Evolutionary conservation across 371 early-diverging fungal species (phyloP).

Genomic region (Mortierella sp.): DNA sequence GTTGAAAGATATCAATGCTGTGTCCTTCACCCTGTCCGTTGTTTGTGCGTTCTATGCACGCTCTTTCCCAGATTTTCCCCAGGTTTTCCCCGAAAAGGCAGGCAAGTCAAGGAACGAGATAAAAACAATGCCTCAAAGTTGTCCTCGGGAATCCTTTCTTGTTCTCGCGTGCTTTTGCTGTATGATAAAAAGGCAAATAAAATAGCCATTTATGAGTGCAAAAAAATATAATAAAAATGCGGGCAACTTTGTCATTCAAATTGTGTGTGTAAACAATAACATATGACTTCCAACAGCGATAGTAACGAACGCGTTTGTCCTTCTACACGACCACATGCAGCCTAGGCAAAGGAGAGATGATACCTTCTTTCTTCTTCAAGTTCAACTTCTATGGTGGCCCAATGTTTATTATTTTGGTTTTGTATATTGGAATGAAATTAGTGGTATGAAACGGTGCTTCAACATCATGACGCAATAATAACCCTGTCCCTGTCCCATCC

Average conservation of each 20-base stretch:
- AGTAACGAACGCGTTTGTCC: too few species aligned
- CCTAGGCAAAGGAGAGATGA: too few species aligned
- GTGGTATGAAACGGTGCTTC: constrained; percentile 4
- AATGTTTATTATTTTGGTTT: neutral
- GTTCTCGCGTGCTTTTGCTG: constrained; percentile 10
- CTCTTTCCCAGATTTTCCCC: constrained; percentile 28
- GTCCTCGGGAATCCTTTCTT: neutral
- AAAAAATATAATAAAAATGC: neutral
- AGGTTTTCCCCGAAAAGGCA: constrained; percentile 8
- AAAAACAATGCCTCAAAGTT: neutral
- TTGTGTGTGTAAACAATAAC: neutral
- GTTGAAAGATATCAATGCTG: neutral
- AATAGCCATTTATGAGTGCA: neutral
- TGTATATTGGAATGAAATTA: neutral
- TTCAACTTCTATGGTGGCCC: too few species aligned
- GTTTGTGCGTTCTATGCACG: neutral
- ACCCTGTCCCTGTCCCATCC: neutral
- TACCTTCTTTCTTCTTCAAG: too few species aligned
- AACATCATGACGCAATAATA: constrained; percentile 2
- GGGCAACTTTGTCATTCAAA: constrained; percentile 2
- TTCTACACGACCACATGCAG: too few species aligned
- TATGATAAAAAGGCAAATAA: neutral
- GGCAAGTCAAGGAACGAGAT: neutral
- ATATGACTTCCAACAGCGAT: neutral
- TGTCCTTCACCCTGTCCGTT: neutral